Percentiles rank a stretch among this genome's conserved stretches.
These are phyloP conservation scores for Pleurotus eryngii DNA, from an alignment of 768 basidiomycete species.

Conservation along the genomic window DNA sequence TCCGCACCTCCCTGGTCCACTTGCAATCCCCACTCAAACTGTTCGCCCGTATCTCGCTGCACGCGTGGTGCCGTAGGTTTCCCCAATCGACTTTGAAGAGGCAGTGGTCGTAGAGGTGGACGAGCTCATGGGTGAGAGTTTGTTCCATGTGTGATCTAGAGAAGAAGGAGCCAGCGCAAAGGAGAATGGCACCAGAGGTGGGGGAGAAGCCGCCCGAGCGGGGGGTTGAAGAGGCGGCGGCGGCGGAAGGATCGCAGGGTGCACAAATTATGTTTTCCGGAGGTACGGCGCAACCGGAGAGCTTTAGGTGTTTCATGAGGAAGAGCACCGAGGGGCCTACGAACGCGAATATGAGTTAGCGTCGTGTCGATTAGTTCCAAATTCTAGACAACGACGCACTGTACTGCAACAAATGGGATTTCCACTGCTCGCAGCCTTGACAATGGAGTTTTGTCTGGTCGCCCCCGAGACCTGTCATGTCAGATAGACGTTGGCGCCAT, in stretches of 20 bases:
- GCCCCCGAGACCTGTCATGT: conserved; percentile 43
- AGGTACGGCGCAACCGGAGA: conserved; percentile 69
- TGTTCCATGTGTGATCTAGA: conserved; percentile 88
- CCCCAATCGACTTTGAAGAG: conserved; percentile 92
- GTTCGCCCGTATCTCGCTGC: conserved; percentile 96
- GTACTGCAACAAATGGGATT: conserved; percentile 61
- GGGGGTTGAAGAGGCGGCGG: too few species aligned
- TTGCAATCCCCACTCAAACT: conserved; percentile 92
- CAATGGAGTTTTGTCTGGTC: conserved; percentile 35
- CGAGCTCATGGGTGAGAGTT: conserved; percentile 88
- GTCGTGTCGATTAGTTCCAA: too few species aligned
- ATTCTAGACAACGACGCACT: conserved; percentile 41
- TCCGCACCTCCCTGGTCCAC: conserved; percentile 74
- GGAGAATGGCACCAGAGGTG: conserved; percentile 70
- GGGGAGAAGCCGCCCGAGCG: conserved; percentile 83
- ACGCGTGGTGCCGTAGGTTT: conserved; percentile 91
- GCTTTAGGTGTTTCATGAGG: conserved; percentile 86
- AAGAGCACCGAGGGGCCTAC: conserved; percentile 84
- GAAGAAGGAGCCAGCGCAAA: conserved; percentile 84
- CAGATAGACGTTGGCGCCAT: conserved; percentile 46
- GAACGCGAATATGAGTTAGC: neutral
- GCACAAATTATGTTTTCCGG: conserved; percentile 75
- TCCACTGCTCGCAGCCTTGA: conserved; percentile 63
- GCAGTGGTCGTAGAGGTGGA: conserved; percentile 95
- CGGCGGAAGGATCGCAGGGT: conserved; percentile 61